phyloP scores from a whole-genome alignment of 2,329 filamentous ascomycete species.

The Colletotrichum sp. region DNA sequence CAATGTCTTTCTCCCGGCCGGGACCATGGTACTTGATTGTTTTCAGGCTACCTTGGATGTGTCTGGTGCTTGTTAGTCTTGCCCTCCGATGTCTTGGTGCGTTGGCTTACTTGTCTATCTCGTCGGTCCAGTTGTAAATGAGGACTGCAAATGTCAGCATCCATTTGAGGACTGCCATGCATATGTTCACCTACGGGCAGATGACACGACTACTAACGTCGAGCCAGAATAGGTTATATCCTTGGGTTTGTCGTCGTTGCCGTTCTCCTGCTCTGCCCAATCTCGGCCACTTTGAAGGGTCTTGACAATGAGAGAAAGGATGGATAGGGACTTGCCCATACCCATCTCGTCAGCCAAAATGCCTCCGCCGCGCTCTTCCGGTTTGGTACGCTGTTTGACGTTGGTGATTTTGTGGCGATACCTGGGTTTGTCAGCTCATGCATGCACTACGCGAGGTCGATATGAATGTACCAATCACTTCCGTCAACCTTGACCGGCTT shows the following conservation, averaged over 20 bases:
- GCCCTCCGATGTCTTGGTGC: not conserved
- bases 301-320: conserved; percentile 52
- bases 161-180: too few species aligned
- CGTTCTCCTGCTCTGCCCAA: conserved; percentile 34
- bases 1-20: conserved; percentile 26
- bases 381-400: conserved; percentile 28
- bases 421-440: conserved; percentile 9
- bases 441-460: too few species aligned
- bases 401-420: conserved; percentile 47
- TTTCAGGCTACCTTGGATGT: conserved; percentile 33
- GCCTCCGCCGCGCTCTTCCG: conserved; percentile 42
- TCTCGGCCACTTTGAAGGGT: conserved; percentile 39
- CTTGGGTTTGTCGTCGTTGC: conserved; percentile 16
- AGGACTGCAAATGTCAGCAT: conserved; percentile 34
- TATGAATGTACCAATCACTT: conserved; percentile 28
- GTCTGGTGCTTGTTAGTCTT: conserved; percentile 27
- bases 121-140: conserved; percentile 43
- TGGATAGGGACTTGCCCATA: conserved; percentile 61
- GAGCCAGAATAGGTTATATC: conserved; percentile 33
- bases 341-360: conserved; percentile 69
- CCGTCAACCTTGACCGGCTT: conserved; percentile 27
- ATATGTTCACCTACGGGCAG: conserved; percentile 35
- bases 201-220: conserved; percentile 51
- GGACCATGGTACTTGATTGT: conserved; percentile 42
- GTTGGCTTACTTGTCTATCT: conserved; percentile 38